Conservation (phyloP, 2,329 filamentous ascomycete genomes). For the Diaporthe nobilis region DNA sequence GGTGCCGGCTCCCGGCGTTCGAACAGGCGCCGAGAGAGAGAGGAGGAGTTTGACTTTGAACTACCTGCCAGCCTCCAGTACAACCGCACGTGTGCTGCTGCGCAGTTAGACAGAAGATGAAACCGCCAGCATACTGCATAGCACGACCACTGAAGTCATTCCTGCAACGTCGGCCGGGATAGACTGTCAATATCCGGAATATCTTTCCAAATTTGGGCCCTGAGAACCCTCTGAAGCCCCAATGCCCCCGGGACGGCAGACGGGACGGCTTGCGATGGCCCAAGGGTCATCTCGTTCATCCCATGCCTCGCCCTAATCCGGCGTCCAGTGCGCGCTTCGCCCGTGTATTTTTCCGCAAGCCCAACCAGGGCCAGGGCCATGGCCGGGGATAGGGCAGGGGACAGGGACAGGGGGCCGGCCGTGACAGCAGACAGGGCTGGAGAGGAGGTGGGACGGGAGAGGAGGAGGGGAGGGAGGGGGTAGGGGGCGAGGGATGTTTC, state of each 20-base stretch:
- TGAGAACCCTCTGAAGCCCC: background rate
- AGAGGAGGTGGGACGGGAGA: slow-evolving; percentile 10
- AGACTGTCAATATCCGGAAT: background rate
- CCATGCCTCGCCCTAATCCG: background rate
- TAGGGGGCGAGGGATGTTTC: background rate
- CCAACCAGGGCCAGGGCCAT: background rate
- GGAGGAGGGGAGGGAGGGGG: background rate
- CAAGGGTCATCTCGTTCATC: slow-evolving; percentile 9
- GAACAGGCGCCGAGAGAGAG: too few species aligned
- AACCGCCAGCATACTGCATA: background rate
- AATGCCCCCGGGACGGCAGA: background rate
- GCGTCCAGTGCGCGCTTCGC: background rate
- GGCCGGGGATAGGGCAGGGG: background rate
- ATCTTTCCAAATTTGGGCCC: background rate
- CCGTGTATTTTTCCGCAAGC: slow-evolving; percentile 8
- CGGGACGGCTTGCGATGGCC: slow-evolving; percentile 4
- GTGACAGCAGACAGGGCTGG: slow-evolving; percentile 25
- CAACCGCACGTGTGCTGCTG: background rate
- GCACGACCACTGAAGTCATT: background rate
- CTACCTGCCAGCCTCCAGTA: too few species aligned
- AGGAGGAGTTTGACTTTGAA: background rate
- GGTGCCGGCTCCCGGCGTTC: slow-evolving; percentile 1
- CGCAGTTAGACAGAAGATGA: background rate
- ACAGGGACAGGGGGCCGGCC: background rate
- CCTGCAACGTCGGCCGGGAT: slow-evolving; percentile 11